A percentile compares a stretch with the other conserved stretches of the same genome.
phyloP scores from a whole-genome alignment of 108 stramenopile genomes.

The Seminavis robusta region DNA sequence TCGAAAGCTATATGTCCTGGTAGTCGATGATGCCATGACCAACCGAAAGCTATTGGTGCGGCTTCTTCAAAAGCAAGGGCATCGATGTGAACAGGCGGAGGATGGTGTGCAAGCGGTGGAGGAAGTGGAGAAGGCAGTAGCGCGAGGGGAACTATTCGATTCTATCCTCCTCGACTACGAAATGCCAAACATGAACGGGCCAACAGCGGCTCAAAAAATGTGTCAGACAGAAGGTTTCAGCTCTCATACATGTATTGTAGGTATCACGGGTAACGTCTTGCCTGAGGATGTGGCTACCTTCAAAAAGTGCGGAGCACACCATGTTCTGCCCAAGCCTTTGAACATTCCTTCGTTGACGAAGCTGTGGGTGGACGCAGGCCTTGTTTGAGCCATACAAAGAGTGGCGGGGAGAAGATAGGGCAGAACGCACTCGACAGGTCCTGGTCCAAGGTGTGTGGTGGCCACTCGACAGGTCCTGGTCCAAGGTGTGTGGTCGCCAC shows the following conservation, averaged over 20 bases:
- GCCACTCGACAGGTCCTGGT: too few species aligned
- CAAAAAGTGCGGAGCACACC: constrained; percentile 19
- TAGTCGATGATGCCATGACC: constrained; percentile 9
- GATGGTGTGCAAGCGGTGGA: constrained; percentile 14
- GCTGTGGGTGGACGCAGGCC: constrained; percentile 16
- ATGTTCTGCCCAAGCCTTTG: constrained; percentile 27
- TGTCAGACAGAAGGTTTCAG: constrained; percentile 20
- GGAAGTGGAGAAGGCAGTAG: constrained; percentile 7
- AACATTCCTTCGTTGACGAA: constrained; percentile 15
- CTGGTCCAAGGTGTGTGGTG: too few species aligned
- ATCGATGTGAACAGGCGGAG: constrained; percentile 12
- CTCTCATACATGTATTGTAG: constrained; percentile 16
- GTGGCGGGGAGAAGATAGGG: too few species aligned
- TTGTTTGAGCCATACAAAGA: too few species aligned
- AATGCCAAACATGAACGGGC: constrained; percentile 19
- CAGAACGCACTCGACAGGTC: too few species aligned
- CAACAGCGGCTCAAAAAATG: constrained; percentile 1
- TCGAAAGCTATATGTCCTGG: neutral
- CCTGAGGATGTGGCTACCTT: constrained; percentile 30
- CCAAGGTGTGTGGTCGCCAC: too few species aligned
- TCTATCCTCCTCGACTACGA: constrained; percentile 30
- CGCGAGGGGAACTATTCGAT: constrained; percentile 8
- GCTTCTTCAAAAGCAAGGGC: constrained; percentile 8
- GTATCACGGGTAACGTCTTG: constrained; percentile 30
- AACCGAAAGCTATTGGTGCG: constrained; percentile 21